Percentiles rank a stretch among this genome's conserved stretches.
Evolutionary conservation across 805 yeast species (phyloP).

Genomic region (Candida ponderosae): DNA sequence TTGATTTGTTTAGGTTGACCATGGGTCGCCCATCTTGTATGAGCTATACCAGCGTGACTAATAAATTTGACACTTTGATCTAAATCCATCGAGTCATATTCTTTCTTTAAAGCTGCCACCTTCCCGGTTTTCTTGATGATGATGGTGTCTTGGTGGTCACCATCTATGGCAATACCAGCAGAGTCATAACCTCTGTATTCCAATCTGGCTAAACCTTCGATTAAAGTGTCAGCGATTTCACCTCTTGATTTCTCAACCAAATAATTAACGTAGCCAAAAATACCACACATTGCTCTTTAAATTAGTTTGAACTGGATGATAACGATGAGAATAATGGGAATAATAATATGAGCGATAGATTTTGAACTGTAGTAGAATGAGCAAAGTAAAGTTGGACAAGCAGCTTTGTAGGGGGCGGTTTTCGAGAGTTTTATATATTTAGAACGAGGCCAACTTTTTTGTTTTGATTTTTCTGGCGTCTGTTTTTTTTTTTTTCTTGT

Average conservation of each 20-base stretch:
- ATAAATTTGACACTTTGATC: constrained; percentile 60
- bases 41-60: constrained; percentile 94
- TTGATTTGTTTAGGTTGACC: constrained; percentile 82
- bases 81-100: constrained; percentile 43
- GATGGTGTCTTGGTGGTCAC: constrained; percentile 63
- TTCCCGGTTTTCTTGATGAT: constrained; percentile 87
- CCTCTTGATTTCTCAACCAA: constrained; percentile 89
- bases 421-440: no score
- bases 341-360: no score
- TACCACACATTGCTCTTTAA: constrained; percentile 73
- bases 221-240: constrained; percentile 80
- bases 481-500: no score
- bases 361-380: no score
- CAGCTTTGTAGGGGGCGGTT: no score
- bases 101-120: constrained; percentile 70
- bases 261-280: constrained; percentile 95
- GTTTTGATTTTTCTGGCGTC: no score
- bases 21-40: constrained; percentile 99
- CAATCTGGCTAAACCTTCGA: constrained; percentile 80
- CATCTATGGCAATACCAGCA: constrained; percentile 93
- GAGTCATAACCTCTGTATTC: constrained; percentile 99
- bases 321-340: no score
- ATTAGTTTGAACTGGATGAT: no score
- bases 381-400: no score
- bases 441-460: no score